Evolutionary conservation across 306 rosid species (phyloP).

Genomic region (Phaseolus lunatus): DNA sequence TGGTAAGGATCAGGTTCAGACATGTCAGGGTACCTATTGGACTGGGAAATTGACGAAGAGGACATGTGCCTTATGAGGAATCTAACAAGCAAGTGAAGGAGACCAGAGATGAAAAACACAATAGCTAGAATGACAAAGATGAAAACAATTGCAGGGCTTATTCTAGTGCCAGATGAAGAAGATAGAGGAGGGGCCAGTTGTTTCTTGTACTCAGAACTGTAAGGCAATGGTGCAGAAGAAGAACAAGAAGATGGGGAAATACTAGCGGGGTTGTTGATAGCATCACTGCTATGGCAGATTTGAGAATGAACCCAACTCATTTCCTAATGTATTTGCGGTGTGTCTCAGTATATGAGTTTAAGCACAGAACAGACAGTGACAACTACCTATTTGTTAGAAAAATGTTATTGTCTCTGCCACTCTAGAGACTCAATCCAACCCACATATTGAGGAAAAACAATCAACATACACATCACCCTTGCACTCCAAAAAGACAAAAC

Average conservation of each 20-base stretch:
- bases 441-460: slow-evolving; percentile 56
- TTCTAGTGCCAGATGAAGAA: slow-evolving; percentile 58
- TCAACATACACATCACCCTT: slow-evolving; percentile 53
- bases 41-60: slow-evolving; percentile 60
- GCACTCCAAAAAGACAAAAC: slow-evolving; percentile 50
- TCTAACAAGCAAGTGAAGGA: slow-evolving; percentile 81
- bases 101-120: slow-evolving; percentile 74
- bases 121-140: slow-evolving; percentile 78
- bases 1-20: slow-evolving; percentile 72
- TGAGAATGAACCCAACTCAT: slow-evolving; percentile 67
- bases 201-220: slow-evolving; percentile 51
- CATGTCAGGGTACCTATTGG: slow-evolving; percentile 71
- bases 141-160: slow-evolving; percentile 72
- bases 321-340: slow-evolving; percentile 39
- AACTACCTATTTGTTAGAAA: slow-evolving; percentile 32
- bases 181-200: slow-evolving; percentile 52
- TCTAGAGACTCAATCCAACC: slow-evolving; percentile 56
- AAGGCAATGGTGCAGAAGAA: slow-evolving; percentile 44
- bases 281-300: slow-evolving; percentile 48
- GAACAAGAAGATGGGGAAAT: slow-evolving; percentile 39
- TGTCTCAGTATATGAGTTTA: neutral
- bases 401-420: slow-evolving; percentile 47
- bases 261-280: slow-evolving; percentile 44
- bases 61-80: slow-evolving; percentile 66
- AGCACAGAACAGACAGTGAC: neutral